Base-by-base conservation (phyloP, 108 stramenopile species). In the Thalassiosira profunda region DNA sequence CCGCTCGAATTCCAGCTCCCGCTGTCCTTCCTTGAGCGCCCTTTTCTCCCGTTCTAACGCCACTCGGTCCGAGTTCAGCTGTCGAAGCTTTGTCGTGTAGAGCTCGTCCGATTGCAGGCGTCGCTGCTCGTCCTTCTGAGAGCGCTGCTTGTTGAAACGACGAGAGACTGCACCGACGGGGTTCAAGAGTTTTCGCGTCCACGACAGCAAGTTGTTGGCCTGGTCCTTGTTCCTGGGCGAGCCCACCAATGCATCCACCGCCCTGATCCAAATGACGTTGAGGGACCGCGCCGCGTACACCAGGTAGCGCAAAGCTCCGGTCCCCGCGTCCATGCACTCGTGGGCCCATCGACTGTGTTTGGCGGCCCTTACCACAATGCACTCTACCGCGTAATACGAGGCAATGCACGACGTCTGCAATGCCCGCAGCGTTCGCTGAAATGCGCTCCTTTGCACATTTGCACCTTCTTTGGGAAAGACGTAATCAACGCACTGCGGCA, bases 21-120 rank as follows among this genome's bases (percentile, higher is more conserved):
- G 12, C 43, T 11, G 34, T 58, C 35, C 58, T 21, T 70, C 70
- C 9, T n/a, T 34, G 25, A 70, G 15, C 4, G 44, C 42, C 40
- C 30, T 58, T 28, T 25, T 56, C 14, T 70, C 64, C n/a, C 58
- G 26, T 38, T 70, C 69, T 18, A 78, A 9, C 5, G 37, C 17
- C 8, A 70, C 26, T 29, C 63, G 40, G 30, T 78, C 76, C 66
- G 38, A 44, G 42, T 78, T 78, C 37, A 78, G 54, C 12, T 24
- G 44, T 11, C 29, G 23, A n/a, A 78, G 17, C 55, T 78, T 78
- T 25, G 64, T 64, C 53, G 54, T 43, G 28, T 70, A 78, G 9
- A 59, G 43, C 47, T 48, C 34, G 21, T 65, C 63, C 0, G 46
- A n/a, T 25, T 58, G 58, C 12, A 54, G 17, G 9, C 58, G 46